These are phyloP conservation scores for Rhodamnia rubescens DNA, from an alignment of 345 rosid species.

Conservation along the genomic window DNA sequence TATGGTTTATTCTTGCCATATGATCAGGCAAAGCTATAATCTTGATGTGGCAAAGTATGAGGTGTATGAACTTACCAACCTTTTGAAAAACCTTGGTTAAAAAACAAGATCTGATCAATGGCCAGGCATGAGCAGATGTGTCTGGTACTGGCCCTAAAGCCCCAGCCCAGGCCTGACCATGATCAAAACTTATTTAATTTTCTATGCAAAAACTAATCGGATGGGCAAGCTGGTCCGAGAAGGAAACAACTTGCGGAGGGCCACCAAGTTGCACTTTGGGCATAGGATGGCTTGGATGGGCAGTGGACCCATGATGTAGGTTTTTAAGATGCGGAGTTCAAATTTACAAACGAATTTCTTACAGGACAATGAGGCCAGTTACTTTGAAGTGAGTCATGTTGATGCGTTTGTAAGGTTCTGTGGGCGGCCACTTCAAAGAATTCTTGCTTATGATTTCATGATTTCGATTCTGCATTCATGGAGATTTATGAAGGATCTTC, in stretches of 20 bases:
- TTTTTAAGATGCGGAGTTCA: background rate
- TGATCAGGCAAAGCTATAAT: background rate
- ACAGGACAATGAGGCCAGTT: background rate
- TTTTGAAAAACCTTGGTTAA: background rate
- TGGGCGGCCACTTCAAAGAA: background rate
- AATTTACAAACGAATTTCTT: background rate
- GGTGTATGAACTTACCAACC: background rate
- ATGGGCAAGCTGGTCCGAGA: background rate
- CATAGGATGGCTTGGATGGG: background rate
- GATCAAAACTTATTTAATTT: background rate
- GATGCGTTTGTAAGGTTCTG: background rate
- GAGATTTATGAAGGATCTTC: background rate
- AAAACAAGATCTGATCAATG: background rate
- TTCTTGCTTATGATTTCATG: background rate
- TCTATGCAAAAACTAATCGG: background rate
- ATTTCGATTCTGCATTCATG: background rate
- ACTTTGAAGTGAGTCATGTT: background rate
- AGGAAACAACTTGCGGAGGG: background rate
- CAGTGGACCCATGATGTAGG: background rate
- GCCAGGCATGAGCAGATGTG: background rate
- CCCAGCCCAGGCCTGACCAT: background rate
- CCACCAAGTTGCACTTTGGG: background rate
- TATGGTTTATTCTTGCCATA: background rate
- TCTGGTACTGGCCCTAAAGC: background rate
- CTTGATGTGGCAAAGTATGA: background rate